Conservation (phyloP, 176 grass and related monocot species). For the Bromus sterilis region DNA sequence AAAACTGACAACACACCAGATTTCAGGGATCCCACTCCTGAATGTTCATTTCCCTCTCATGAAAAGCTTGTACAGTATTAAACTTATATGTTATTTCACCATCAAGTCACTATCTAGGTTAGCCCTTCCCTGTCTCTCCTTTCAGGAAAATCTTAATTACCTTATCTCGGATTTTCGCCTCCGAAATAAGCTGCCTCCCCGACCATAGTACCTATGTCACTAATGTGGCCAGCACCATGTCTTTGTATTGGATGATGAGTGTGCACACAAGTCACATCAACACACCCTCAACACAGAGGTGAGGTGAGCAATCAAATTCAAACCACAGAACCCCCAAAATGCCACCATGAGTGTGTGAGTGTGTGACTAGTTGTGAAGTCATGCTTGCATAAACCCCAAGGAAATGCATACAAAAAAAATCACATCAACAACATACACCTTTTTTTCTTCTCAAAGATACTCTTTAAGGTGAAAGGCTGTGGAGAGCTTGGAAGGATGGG, state of each 20-base stretch:
- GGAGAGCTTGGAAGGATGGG: constrained; percentile 6
- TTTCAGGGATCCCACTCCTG: constrained; percentile 5
- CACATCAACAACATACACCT: constrained; percentile 6
- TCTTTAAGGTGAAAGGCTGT: constrained; percentile 6
- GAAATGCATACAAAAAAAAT: constrained; percentile 11
- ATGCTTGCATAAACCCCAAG: constrained; percentile 33
- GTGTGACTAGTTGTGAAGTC: constrained; percentile 16
- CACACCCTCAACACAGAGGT: constrained; percentile 20
- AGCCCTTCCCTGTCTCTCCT: not conserved
- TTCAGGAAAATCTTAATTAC: constrained; percentile 19
- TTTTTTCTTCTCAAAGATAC: constrained; percentile 13
- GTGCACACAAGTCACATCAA: constrained; percentile 39
- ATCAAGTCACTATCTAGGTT: not conserved
- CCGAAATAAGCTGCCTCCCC: constrained; percentile 38
- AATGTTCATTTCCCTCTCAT: not conserved
- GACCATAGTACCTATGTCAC: constrained; percentile 35
- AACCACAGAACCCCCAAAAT: constrained; percentile 1
- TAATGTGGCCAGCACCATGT: constrained; percentile 48
- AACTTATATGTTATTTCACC: not conserved
- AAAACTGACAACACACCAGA: constrained; percentile 18
- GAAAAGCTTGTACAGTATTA: not conserved
- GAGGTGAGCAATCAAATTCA: constrained; percentile 36
- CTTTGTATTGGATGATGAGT: constrained; percentile 40
- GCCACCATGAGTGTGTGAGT: not conserved
- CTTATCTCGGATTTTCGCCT: constrained; percentile 34